Conservation (phyloP, 2,329 filamentous ascomycete species). For the Ceratocystis ficicola region DNA sequence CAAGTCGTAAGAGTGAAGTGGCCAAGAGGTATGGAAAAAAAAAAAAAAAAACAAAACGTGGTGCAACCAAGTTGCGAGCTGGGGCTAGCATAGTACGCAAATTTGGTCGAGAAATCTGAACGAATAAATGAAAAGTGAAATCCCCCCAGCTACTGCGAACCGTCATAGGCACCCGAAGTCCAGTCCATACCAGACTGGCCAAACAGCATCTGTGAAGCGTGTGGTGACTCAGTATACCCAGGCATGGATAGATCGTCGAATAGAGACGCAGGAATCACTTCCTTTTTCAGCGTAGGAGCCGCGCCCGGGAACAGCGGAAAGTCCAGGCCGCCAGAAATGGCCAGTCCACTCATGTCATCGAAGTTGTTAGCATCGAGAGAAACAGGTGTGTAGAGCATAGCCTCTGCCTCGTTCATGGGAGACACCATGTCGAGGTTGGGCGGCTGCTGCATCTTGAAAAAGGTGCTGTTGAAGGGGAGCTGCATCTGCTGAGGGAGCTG, state of each 20-base stretch:
- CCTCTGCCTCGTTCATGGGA: slow-evolving; percentile 39
- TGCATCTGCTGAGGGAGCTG: slow-evolving; percentile 25
- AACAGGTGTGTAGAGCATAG: slow-evolving; percentile 58
- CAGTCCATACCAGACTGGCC: slow-evolving; percentile 32
- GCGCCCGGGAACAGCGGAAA: slow-evolving; percentile 50
- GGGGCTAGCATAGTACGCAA: background rate
- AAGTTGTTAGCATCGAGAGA: slow-evolving; percentile 51
- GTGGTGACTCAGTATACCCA: slow-evolving; percentile 41
- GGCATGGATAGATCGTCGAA: slow-evolving; percentile 42
- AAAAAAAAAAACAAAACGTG: background rate
- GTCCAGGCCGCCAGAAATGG: slow-evolving; percentile 40
- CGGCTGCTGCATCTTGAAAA: slow-evolving; percentile 13
- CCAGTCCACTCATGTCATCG: slow-evolving; percentile 34
- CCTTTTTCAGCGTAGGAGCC: slow-evolving; percentile 27
- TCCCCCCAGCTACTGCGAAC: slow-evolving; percentile 26
- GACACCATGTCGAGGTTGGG: slow-evolving; percentile 37
- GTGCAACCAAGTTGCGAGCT: background rate
- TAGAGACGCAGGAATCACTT: slow-evolving; percentile 34
- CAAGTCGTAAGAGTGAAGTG: slow-evolving; percentile 9
- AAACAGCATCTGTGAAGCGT: slow-evolving; percentile 38
- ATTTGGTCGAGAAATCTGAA: background rate
- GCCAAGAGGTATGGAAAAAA: background rate
- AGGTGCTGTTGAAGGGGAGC: slow-evolving; percentile 10
- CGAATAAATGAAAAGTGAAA: background rate
- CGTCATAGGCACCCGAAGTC: slow-evolving; percentile 30